These are phyloP conservation scores for Vanrija sp. DNA, from an alignment of 1,284 basidiomycete species.

Conservation along the genomic window DNA sequence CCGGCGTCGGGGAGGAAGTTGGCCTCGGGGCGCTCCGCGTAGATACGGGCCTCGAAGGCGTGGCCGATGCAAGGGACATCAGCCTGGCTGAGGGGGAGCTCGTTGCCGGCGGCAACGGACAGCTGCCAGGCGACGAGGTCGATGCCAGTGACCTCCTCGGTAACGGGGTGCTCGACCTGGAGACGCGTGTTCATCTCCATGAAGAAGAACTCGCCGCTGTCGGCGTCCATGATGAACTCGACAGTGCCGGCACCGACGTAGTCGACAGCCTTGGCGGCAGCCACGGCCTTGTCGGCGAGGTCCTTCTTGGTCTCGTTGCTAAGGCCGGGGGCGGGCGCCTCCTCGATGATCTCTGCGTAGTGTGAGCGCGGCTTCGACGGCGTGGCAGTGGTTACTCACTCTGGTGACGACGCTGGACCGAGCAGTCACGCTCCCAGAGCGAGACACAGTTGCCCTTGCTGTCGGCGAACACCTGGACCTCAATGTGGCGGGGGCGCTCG, in stretches of 20 bases:
- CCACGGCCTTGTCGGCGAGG: conserved; percentile 79
- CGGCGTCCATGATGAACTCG: conserved; percentile 90
- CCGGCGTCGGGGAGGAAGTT: conserved; percentile 91
- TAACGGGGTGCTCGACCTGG: conserved; percentile 92
- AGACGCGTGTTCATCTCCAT: conserved; percentile 96
- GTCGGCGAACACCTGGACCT: conserved; percentile 88
- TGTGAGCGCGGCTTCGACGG: background rate
- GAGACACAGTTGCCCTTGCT: conserved; percentile 70
- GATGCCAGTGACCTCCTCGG: conserved; percentile 88
- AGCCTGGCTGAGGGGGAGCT: conserved; percentile 70
- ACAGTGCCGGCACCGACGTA: conserved; percentile 90
- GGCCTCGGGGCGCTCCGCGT: conserved; percentile 88
- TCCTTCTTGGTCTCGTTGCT: conserved; percentile 69
- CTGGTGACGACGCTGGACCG: conserved; percentile 88
- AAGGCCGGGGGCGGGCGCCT: conserved; percentile 87
- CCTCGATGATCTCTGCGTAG: conserved; percentile 43
- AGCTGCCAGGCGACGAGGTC: conserved; percentile 95
- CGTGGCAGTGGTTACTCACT: conserved; percentile 45
- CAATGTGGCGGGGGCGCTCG: conserved; percentile 74
- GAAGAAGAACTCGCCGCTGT: conserved; percentile 77
- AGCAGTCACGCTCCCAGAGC: conserved; percentile 90
- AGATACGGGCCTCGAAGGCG: conserved; percentile 93
- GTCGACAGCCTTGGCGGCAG: conserved; percentile 82
- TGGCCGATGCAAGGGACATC: conserved; percentile 81
- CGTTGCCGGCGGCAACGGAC: conserved; percentile 83